phyloP scores from a whole-genome alignment of 768 basidiomycete species.

The Gloeophyllum trabeum region DNA sequence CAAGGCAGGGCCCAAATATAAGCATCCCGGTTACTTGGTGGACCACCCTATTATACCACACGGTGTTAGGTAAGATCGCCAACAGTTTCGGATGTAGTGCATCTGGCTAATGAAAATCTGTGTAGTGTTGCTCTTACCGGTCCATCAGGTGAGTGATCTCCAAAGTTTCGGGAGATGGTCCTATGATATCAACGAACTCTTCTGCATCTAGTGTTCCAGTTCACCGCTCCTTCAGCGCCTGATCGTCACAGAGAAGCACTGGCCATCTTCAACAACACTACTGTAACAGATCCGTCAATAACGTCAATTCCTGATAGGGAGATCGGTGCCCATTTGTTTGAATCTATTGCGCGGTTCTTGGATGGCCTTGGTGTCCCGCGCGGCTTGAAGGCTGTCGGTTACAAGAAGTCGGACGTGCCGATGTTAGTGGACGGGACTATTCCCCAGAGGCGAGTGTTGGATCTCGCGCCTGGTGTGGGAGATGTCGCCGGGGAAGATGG shows the following conservation, averaged over 20 bases:
- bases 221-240: conserved; percentile 90
- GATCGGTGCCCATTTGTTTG: conserved; percentile 68
- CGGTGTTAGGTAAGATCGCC: conserved; percentile 40
- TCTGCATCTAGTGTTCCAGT: conserved; percentile 63
- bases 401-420: conserved; percentile 51
- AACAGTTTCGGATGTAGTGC: neutral
- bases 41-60: conserved; percentile 89
- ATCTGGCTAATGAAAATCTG: conserved; percentile 4
- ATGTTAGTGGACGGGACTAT: conserved; percentile 84
- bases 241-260: conserved; percentile 84
- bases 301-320: conserved; percentile 67
- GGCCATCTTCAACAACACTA: conserved; percentile 67
- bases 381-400: conserved; percentile 77
- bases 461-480: conserved; percentile 86
- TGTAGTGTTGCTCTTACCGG: conserved; percentile 77
- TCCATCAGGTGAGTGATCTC: conserved; percentile 49
- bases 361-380: conserved; percentile 78
- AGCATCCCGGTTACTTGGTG: conserved; percentile 83
- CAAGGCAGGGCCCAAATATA: conserved; percentile 87
- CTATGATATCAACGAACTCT: conserved; percentile 1
- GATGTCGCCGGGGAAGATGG: conserved; percentile 78
- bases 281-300: conserved; percentile 57
- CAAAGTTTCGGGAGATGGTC: no score
- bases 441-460: conserved; percentile 86
- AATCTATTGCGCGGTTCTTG: conserved; percentile 83